Percentiles rank a stretch among this genome's conserved stretches.
Evolutionary conservation across 768 basidiomycete genomes (phyloP).

Genomic region (Asterophora lycoperdoides): DNA sequence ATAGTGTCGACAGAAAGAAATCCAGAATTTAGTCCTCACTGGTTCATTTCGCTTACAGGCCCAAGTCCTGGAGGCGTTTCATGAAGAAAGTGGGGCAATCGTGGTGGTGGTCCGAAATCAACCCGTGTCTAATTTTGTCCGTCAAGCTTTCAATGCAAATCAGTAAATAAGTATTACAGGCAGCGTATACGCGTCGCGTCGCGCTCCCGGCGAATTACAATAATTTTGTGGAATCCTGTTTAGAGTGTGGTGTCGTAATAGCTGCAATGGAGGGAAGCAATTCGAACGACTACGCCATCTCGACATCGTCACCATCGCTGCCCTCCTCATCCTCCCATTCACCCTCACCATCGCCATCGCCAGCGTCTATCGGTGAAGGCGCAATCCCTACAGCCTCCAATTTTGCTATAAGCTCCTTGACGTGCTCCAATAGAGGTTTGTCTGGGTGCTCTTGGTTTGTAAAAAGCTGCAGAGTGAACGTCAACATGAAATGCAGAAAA

Average conservation of each 20-base stretch:
- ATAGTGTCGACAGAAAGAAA: constrained; percentile 3
- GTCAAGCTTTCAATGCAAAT: too few species aligned
- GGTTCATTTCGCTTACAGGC: constrained; percentile 16
- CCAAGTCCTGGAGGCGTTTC: constrained; percentile 3
- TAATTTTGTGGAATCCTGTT: constrained; percentile 27
- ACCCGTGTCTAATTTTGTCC: not conserved
- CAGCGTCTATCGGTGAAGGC: constrained; percentile 55
- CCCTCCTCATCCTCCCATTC: constrained; percentile 62
- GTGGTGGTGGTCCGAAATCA: constrained; percentile 6
- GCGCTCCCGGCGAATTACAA: constrained; percentile 13
- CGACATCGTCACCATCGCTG: constrained; percentile 56
- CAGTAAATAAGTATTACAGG: too few species aligned
- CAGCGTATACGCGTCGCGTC: not conserved
- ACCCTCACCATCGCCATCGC: constrained; percentile 43
- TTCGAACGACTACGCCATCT: constrained; percentile 41
- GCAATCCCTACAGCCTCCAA: constrained; percentile 65
- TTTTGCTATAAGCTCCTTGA: constrained; percentile 63
- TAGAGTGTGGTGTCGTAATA: not conserved
- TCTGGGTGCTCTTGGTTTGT: constrained; percentile 71
- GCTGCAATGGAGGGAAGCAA: not conserved
- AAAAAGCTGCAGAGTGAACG: constrained; percentile 49
- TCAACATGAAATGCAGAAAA: constrained; percentile 3
- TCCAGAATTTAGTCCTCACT: constrained; percentile 1
- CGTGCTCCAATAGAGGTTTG: constrained; percentile 69
- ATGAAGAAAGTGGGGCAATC: not conserved